Evolutionary conservation across 1,284 basidiomycete species (phyloP), one percentile per base, ranked within the genome.

Genomic region (Leccinum fallax): DNA sequence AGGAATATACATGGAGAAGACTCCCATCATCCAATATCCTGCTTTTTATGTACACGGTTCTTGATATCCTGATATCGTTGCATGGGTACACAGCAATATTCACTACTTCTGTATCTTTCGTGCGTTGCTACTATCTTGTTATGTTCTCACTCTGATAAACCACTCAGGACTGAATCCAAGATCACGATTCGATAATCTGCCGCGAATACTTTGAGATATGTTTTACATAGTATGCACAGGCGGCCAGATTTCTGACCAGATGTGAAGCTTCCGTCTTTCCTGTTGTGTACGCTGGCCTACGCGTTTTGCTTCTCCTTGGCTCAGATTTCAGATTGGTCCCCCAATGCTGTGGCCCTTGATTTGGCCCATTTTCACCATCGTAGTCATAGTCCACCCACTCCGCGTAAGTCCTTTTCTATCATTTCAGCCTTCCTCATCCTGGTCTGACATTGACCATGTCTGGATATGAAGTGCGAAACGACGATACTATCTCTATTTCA

Each of bases 101-200:
- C 97, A 97, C 74, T 95, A 95, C 66, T 83, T 88, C 21, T 97
- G 97, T 74, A 96, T 98, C 58, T 96, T 98, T 69, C 88, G 90
- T 92, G 61, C 58, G 81, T 69, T 21, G 24, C 24, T 24, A 15
- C 26, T 11, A 49, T 16, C 7, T 21, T n/a, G 6, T 9, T 52
- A 19, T 13, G 2, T 43, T 51, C 15, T 4, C 6, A 43, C 16
- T 32, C 48, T 65, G 40, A 64, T 21, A 38, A 36, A 48, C 30
- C 57, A 36, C 11, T n/a, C 65, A 94, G 94, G 94, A 73, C 76
- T 96, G 58, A 87, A 96, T 67, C 76, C 90, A 11, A 82, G 90
- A 58, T 89, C 89, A 32, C 85, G 84, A 38, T 79, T 97, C 57
- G 93, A 97, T 72, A 9, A 30, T 30, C 28, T 84, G 87, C 68